These are phyloP conservation scores for Penicillium sp. DNA, from an alignment of 2,329 filamentous ascomycete species.

Conservation along the genomic window DNA sequence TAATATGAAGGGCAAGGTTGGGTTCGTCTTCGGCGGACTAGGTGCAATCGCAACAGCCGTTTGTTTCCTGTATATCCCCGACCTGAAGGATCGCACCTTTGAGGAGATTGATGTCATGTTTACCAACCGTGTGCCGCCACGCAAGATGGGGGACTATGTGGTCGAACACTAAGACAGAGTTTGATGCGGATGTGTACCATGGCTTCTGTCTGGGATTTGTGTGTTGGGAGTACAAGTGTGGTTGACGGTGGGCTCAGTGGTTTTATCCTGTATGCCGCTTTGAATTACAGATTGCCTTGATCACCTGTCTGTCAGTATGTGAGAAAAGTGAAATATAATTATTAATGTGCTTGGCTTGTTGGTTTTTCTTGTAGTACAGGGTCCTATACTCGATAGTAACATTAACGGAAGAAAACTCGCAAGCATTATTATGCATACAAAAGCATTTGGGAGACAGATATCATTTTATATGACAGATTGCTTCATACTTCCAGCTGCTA, in stretches of 20 bases:
- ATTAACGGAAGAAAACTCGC: too few relatives aligned
- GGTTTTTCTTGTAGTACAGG: neutral
- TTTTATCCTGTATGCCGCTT: neutral
- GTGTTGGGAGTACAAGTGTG: neutral
- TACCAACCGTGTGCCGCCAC: neutral
- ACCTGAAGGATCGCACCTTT: neutral
- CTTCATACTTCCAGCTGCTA: too few relatives aligned
- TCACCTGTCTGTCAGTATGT: neutral
- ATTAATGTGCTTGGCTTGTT: neutral
- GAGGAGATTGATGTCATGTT: conserved; percentile 1
- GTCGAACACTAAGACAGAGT: neutral
- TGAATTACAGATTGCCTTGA: neutral
- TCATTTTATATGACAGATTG: too few relatives aligned
- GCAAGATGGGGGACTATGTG: neutral
- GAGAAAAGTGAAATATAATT: neutral
- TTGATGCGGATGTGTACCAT: neutral
- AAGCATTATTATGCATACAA: too few relatives aligned
- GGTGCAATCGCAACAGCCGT: neutral
- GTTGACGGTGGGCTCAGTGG: neutral
- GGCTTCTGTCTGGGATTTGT: neutral
- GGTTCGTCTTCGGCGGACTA: neutral
- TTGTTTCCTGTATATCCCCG: neutral
- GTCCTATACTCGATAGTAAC: neutral
- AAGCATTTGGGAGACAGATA: too few relatives aligned
- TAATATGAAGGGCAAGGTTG: neutral